Percentiles rank a stretch among this genome's conserved stretches.
phyloP scores from a whole-genome alignment of 129 eudicot species.

The Chrysanthemum makinoi region DNA sequence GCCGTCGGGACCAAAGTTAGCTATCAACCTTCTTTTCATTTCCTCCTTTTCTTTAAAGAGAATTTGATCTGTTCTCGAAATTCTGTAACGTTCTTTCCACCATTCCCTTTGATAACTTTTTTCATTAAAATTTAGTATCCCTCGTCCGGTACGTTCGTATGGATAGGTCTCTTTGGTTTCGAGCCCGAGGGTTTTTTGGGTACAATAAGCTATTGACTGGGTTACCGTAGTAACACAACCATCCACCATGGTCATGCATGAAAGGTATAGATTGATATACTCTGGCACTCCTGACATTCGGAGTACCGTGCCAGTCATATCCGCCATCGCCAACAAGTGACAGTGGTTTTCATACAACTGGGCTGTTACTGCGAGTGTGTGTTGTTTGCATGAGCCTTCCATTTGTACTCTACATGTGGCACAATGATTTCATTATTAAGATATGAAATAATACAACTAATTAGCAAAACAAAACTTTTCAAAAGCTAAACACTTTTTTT shows the following conservation, averaged over 20 bases:
- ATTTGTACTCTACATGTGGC: neutral
- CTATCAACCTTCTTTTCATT: neutral
- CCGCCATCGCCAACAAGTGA: conserved; percentile 3
- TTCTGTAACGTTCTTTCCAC: neutral
- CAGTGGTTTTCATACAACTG: neutral
- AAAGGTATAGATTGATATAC: neutral
- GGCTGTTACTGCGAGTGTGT: neutral
- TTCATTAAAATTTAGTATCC: neutral
- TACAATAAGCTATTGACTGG: neutral
- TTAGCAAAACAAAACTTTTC: no score
- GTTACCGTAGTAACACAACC: neutral
- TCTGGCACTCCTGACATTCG: neutral
- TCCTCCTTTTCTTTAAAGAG: neutral
- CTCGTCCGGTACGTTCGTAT: neutral
- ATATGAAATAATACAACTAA: no score
- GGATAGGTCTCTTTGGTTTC: neutral
- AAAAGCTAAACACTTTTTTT: no score
- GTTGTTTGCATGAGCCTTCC: neutral
- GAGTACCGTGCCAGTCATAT: neutral
- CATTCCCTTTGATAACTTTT: neutral
- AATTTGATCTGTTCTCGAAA: neutral
- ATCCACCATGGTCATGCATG: conserved; percentile 2
- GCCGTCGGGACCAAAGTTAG: neutral
- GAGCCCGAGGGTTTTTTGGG: neutral
- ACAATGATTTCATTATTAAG: no score